These are phyloP conservation scores for Phycomyces blakesleeanus DNA, from an alignment of 192 early-diverging fungal genomes.

Conservation along the genomic window DNA sequence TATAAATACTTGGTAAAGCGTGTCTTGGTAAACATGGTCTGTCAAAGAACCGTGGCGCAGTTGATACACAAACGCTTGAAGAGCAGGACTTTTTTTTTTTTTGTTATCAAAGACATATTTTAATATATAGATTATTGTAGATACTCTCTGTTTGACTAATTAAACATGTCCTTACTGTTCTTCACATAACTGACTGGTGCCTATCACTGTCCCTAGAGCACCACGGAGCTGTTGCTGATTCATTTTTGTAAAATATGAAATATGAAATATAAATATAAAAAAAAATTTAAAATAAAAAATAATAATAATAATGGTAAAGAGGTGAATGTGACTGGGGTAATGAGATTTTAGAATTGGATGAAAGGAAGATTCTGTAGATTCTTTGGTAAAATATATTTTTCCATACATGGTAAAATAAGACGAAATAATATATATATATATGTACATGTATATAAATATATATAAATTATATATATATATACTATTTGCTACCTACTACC, in stretches of 20 bases:
- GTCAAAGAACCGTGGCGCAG: no score
- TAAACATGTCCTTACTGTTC: no score
- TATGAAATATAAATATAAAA: not conserved
- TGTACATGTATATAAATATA: not conserved
- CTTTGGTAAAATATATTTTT: slow-evolving; percentile 19
- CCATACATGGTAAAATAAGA: slow-evolving; percentile 20
- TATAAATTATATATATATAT: not conserved
- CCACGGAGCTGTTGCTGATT: not conserved
- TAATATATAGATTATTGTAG: no score
- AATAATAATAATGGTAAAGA: not conserved
- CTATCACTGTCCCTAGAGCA: not conserved
- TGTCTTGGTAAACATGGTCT: no score
- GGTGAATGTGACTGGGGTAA: slow-evolving; percentile 11
- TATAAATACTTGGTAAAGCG: no score
- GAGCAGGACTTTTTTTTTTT: no score
- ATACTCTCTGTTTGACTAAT: no score
- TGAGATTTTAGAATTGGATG: not conserved
- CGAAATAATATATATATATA: slow-evolving; percentile 14
- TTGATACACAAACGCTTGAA: no score
- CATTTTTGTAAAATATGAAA: not conserved
- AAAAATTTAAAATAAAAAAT: not conserved
- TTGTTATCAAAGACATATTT: no score
- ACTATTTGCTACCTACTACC: not conserved
- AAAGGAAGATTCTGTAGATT: slow-evolving; percentile 17
- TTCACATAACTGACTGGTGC: no score